These are phyloP conservation scores for Musa troglodytarum DNA, from an alignment of 176 grass and related monocot genomes.

Conservation along the genomic window DNA sequence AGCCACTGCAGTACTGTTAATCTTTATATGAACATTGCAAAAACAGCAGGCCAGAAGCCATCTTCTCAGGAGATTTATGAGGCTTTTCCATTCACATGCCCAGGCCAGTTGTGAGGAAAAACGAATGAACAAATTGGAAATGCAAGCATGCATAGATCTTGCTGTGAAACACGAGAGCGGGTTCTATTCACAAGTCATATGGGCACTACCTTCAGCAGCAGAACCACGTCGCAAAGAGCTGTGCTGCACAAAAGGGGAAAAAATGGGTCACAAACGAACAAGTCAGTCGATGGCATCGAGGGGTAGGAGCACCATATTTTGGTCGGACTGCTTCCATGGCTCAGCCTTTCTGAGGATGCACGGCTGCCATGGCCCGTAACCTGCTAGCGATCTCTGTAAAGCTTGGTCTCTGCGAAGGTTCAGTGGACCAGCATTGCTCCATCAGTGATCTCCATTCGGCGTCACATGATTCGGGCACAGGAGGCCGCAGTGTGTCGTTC, in stretches of 20 bases:
- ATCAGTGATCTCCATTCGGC: slow-evolving; percentile 84
- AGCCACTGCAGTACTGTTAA: no score
- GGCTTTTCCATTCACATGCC: no score
- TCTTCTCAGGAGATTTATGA: no score
- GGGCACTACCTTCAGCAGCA: neutral
- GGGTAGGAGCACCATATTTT: neutral
- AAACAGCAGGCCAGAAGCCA: no score
- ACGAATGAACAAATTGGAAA: no score
- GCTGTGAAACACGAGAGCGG: no score
- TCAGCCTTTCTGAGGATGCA: slow-evolving; percentile 42
- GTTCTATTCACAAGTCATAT: neutral
- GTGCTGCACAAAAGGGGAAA: neutral
- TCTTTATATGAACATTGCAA: no score
- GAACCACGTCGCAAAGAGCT: neutral
- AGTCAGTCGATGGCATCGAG: neutral
- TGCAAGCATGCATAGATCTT: no score
- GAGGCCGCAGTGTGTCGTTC: slow-evolving; percentile 68
- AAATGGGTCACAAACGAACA: neutral
- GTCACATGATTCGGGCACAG: slow-evolving; percentile 69
- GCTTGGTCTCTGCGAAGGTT: slow-evolving; percentile 63
- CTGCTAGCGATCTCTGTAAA: slow-evolving; percentile 66
- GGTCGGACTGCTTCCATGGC: neutral
- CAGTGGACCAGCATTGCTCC: slow-evolving; percentile 95
- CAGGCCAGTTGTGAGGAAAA: no score
- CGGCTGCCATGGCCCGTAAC: slow-evolving; percentile 65